Base-by-base conservation (phyloP, 768 basidiomycete genomes). In the Sporobolomyces phaffii region DNA sequence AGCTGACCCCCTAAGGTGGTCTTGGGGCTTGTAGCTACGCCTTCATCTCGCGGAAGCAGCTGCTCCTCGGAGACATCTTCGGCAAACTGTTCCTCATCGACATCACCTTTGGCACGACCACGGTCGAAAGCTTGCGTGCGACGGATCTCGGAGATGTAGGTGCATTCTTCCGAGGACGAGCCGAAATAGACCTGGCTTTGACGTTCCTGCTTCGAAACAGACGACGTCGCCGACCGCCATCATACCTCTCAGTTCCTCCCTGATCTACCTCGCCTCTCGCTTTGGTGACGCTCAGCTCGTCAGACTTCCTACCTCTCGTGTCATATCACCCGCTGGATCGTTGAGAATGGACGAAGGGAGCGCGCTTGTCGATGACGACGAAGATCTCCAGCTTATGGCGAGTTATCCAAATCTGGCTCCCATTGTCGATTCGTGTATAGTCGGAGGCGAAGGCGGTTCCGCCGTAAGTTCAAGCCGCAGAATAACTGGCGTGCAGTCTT, bases 201-300 rank as follows among this genome's bases (percentile, higher is more conserved):
- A n/a, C n/a, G n/a, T n/a, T n/a, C n/a, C n/a, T n/a, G n/a, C n/a
- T n/a, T n/a, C n/a, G n/a, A n/a, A n/a, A 24, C 59, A 90, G 89
- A 83, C 83, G 34, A 88, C 90, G 2, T 81, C 89, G 14, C 80
- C 90, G 0, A 87, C 81, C 14, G 82, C 85, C 15, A 74, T 94
- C 65, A 84, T 87, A 1, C 87, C 90, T 72, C 81, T 96, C 17
- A 81, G 84, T 8, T 82, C 84, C 51, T 86, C 89, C 75, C 77
- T 83, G 13, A 68, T 91, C 11, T 94, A 86, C 73, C 79, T 91
- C 26, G 89, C 90, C 22, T 92, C 91, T 9, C 87, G 90, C 70
- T 80, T 83, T 20, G 90, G 89, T 22, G 86, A 92, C 75, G 87
- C 90, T 1, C 88, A 91, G 69, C 78, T 93, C 14, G 72, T 92